Conservation (phyloP, 108 stramenopile genomes). For the Hondaea fermentalgiana region DNA sequence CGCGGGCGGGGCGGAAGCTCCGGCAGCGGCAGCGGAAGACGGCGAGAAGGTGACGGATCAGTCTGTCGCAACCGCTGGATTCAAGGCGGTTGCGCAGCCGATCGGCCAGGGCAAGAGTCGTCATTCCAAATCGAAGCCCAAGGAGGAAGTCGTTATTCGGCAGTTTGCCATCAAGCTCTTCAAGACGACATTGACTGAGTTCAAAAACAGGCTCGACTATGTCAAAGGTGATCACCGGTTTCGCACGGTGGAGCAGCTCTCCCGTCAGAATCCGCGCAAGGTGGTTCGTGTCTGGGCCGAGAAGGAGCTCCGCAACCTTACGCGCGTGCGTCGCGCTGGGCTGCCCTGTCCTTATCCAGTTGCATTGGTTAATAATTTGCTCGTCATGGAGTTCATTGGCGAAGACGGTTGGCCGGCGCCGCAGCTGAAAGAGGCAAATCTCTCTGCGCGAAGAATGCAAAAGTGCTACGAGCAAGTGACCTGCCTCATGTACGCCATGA, state of each 20-base stretch:
- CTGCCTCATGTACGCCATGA: constrained; percentile 25
- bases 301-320: constrained; percentile 42
- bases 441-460: background rate
- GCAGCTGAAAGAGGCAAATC: constrained; percentile 34
- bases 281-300: constrained; percentile 40
- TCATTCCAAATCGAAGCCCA: background rate
- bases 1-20: too few relatives aligned
- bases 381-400: constrained; percentile 48
- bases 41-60: background rate
- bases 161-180: constrained; percentile 42
- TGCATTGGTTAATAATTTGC: constrained; percentile 29
- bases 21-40: background rate
- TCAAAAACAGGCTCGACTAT: constrained; percentile 37
- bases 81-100: too few relatives aligned
- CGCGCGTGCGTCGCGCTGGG: constrained; percentile 27
- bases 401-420: constrained; percentile 43
- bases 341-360: constrained; percentile 40
- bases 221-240: constrained; percentile 41
- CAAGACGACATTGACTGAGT: constrained; percentile 47
- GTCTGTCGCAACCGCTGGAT: too few relatives aligned
- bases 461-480: constrained; percentile 30
- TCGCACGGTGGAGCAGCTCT: background rate
- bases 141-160: background rate
- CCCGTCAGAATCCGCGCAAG: constrained; percentile 34
- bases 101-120: background rate